Evolutionary conservation across 176 grass and related monocot genomes (phyloP).

Genomic region (Poa annua): DNA sequence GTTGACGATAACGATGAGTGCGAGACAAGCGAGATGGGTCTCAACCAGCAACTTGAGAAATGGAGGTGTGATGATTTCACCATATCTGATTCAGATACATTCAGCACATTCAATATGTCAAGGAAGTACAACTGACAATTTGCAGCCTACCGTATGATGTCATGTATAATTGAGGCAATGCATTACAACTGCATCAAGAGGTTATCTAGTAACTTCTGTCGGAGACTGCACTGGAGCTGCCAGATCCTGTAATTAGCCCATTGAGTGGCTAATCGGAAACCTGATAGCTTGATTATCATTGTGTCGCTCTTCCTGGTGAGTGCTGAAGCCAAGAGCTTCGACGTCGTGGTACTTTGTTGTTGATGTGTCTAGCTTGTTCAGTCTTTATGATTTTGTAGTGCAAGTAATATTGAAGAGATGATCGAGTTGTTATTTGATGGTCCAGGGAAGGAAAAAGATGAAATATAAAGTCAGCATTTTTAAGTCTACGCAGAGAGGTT

Average conservation of each 20-base stretch:
- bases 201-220: neutral
- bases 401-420: constrained; percentile 22
- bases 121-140: constrained; percentile 44
- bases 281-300: constrained; percentile 11
- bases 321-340: constrained; percentile 27
- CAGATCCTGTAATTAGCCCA: constrained; percentile 25
- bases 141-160: neutral
- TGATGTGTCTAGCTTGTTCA: constrained; percentile 11
- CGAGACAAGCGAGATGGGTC: constrained; percentile 48
- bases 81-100: constrained; percentile 61
- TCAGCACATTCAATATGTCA: constrained; percentile 35
- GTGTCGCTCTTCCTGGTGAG: neutral
- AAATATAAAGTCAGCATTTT: constrained; percentile 16
- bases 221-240: constrained; percentile 21
- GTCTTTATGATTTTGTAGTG: constrained; percentile 26
- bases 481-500: neutral
- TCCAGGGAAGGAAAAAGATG: neutral
- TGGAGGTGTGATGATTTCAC: constrained; percentile 69
- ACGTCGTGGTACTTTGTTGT: constrained; percentile 17
- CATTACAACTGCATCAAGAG: constrained; percentile 12
- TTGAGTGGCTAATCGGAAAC: constrained; percentile 26
- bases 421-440: constrained; percentile 28
- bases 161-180: constrained; percentile 27
- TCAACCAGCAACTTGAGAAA: constrained; percentile 63
- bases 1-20: constrained; percentile 45